Conservation (phyloP, 164 flowering plant species). For the Malania oleifera region DNA sequence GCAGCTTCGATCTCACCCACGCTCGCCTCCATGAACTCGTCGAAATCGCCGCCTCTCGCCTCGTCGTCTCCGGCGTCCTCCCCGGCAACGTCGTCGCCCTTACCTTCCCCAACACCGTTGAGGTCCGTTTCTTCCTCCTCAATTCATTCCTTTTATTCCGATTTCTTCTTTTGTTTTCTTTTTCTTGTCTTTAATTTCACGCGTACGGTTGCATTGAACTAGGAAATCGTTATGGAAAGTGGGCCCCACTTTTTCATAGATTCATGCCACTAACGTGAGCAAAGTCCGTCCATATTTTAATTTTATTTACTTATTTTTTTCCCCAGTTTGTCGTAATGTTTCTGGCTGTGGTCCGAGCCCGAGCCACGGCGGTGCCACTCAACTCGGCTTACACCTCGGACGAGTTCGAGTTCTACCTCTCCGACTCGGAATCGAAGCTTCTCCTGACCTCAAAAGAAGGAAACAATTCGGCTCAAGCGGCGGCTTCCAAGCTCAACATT, state of each 20-base stretch:
- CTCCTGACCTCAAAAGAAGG: conserved; percentile 55
- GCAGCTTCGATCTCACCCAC: conserved; percentile 64
- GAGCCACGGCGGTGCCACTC: conserved; percentile 86
- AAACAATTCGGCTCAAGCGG: conserved; percentile 53
- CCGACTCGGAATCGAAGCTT: conserved; percentile 85
- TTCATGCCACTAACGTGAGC: neutral
- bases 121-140: conserved; percentile 32
- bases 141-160: neutral
- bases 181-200: neutral
- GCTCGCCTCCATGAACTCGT: conserved; percentile 46
- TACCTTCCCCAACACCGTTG: conserved; percentile 80
- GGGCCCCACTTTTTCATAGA: neutral
- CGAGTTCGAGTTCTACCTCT: conserved; percentile 86
- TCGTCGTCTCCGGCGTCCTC: conserved; percentile 46
- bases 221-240: neutral
- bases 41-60: conserved; percentile 56
- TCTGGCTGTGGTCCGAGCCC: conserved; percentile 72
- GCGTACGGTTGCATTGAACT: neutral
- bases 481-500: conserved; percentile 70
- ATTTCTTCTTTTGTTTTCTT: too few relatives aligned
- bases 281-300: neutral
- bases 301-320: neutral
- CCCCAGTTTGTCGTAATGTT: conserved; percentile 77
- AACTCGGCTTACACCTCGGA: conserved; percentile 88
- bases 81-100: conserved; percentile 87